These are phyloP conservation scores for Austroboletus niveus DNA, from an alignment of 1,284 basidiomycete species.

Conservation along the genomic window DNA sequence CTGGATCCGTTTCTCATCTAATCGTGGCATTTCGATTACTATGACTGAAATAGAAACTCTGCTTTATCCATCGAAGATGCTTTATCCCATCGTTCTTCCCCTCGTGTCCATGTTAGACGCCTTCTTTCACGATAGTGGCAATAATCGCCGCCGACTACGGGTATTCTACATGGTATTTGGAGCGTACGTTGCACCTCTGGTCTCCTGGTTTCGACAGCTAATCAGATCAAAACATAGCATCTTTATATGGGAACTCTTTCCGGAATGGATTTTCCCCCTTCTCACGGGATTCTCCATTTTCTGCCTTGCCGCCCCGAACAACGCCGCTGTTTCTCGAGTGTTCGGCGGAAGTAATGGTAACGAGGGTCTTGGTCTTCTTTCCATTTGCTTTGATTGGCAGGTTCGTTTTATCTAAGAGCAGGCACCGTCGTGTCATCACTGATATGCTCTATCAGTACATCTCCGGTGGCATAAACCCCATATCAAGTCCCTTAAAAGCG, in stretches of 20 bases:
- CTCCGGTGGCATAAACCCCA: slow-evolving; percentile 38
- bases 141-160: slow-evolving; percentile 43
- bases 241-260: slow-evolving; percentile 51
- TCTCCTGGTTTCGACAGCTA: not conserved
- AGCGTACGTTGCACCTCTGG: slow-evolving; percentile 24
- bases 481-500: slow-evolving; percentile 44
- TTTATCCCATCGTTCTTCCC: slow-evolving; percentile 54
- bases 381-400: slow-evolving; percentile 59
- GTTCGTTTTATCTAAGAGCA: slow-evolving; percentile 10
- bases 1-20: not conserved
- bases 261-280: slow-evolving; percentile 52
- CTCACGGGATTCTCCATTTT: slow-evolving; percentile 54
- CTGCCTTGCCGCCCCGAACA: slow-evolving; percentile 55
- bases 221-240: slow-evolving; percentile 30
- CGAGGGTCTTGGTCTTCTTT: slow-evolving; percentile 51
- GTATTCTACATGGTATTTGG: slow-evolving; percentile 52
- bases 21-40: not conserved
- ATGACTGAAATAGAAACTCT: slow-evolving; percentile 37
- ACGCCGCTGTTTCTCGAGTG: slow-evolving; percentile 47
- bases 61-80: slow-evolving; percentile 66
- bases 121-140: slow-evolving; percentile 48
- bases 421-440: not conserved
- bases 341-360: slow-evolving; percentile 64
- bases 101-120: slow-evolving; percentile 57
- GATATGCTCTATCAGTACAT: slow-evolving; percentile 39